Conservation (phyloP, 768 basidiomycete species). For the Neoboletus brunneissimus region DNA sequence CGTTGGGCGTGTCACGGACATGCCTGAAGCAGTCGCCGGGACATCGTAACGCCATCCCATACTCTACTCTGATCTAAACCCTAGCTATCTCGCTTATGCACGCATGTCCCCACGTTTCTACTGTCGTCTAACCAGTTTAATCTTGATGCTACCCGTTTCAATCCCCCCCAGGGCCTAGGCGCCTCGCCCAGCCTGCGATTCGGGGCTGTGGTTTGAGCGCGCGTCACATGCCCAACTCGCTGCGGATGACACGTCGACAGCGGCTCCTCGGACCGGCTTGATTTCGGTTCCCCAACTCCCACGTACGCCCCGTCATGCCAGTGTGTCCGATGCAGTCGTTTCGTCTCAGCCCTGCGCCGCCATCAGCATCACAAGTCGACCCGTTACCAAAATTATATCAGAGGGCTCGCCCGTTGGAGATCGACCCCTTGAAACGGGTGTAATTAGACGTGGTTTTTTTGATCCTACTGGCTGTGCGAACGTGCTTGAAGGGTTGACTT, state of each 20-base stretch:
- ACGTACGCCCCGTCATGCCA: not conserved
- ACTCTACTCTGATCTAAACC: not conserved
- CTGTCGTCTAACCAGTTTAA: not conserved
- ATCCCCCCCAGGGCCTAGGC: not conserved
- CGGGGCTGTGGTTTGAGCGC: not conserved
- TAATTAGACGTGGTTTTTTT: not conserved
- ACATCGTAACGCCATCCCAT: not conserved
- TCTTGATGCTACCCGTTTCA: not conserved
- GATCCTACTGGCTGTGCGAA: not conserved
- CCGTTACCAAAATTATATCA: not conserved
- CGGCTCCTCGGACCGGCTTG: not conserved
- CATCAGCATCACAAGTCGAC: not conserved
- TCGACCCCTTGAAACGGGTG: not conserved
- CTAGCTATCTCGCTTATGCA: not conserved
- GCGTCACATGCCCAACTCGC: not conserved
- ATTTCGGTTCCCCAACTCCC: not conserved
- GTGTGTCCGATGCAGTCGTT: not conserved
- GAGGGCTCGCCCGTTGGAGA: not conserved
- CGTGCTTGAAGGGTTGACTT: no score
- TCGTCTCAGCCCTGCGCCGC: not conserved
- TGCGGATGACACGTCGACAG: not conserved
- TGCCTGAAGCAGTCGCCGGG: constrained; percentile 37
- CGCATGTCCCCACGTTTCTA: not conserved
- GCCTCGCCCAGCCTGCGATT: not conserved
- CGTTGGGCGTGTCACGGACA: constrained; percentile 69